Evolutionary conservation across 2,329 filamentous ascomycete genomes (phyloP).

Genomic region (Cladosporium sp.): DNA sequence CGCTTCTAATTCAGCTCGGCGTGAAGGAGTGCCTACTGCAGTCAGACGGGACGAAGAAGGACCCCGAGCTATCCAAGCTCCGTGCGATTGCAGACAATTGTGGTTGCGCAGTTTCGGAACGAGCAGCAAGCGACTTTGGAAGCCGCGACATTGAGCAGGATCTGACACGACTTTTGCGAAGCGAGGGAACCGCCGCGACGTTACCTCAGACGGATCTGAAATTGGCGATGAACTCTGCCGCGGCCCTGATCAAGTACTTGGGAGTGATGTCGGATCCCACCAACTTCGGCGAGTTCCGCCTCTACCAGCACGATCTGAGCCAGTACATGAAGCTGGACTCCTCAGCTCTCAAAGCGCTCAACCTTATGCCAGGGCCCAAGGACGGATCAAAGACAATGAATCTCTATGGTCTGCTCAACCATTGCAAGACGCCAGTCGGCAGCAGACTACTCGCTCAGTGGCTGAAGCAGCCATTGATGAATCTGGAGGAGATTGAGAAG

Average conservation of each 20-base stretch:
- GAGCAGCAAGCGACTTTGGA: slow-evolving; percentile 69
- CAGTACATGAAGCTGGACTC: slow-evolving; percentile 99
- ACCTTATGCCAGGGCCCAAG: slow-evolving; percentile 90
- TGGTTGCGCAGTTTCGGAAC: slow-evolving; percentile 80
- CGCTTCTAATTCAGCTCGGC: slow-evolving; percentile 88
- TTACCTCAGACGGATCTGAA: slow-evolving; percentile 89
- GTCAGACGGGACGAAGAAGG: slow-evolving; percentile 70
- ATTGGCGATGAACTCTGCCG: slow-evolving; percentile 90
- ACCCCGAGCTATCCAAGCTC: slow-evolving; percentile 81
- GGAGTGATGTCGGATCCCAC: slow-evolving; percentile 82
- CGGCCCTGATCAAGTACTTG: slow-evolving; percentile 90
- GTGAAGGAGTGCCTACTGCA: slow-evolving; percentile 91
- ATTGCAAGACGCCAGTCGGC: slow-evolving; percentile 94
- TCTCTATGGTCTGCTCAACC: slow-evolving; percentile 85
- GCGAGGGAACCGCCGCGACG: slow-evolving; percentile 69
- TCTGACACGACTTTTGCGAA: slow-evolving; percentile 76
- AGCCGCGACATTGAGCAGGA: slow-evolving; percentile 95
- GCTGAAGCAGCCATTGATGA: slow-evolving; percentile 97
- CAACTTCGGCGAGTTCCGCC: slow-evolving; percentile 94
- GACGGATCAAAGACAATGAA: slow-evolving; percentile 99
- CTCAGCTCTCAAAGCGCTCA: slow-evolving; percentile 85
- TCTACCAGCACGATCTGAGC: slow-evolving; percentile 93
- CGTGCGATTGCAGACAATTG: slow-evolving; percentile 86
- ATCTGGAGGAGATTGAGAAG: slow-evolving; percentile 76
- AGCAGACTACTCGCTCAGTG: slow-evolving; percentile 87